phyloP scores from a whole-genome alignment of 805 yeast genomes.

The Alloascoidea hylecoeti region DNA sequence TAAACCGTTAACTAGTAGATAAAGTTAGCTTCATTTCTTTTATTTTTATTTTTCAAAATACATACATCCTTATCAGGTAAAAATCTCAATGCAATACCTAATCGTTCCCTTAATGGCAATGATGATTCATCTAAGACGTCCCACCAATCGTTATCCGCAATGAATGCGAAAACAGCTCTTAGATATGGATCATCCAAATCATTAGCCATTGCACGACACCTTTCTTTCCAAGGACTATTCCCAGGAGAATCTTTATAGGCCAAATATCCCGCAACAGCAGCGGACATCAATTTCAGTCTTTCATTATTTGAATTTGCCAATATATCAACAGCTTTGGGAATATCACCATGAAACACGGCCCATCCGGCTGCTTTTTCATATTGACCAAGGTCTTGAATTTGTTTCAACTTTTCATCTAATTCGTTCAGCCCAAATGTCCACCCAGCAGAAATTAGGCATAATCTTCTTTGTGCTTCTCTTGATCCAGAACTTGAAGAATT shows the following conservation, averaged over 20 bases:
- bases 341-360: slow-evolving; percentile 92
- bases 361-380: slow-evolving; percentile 92
- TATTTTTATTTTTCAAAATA: no score
- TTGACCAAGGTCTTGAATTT: slow-evolving; percentile 41
- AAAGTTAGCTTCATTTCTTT: no score
- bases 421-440: slow-evolving; percentile 76
- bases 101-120: slow-evolving; percentile 72
- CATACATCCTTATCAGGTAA: slow-evolving; percentile 56
- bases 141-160: slow-evolving; percentile 94
- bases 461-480: slow-evolving; percentile 56
- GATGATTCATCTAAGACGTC: slow-evolving; percentile 86
- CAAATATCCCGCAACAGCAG: slow-evolving; percentile 86
- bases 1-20: slow-evolving; percentile 37
- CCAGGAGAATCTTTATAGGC: slow-evolving; percentile 40
- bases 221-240: slow-evolving; percentile 84
- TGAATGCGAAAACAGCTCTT: slow-evolving; percentile 83
- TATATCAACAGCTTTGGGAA: slow-evolving; percentile 67
- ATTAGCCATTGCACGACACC: slow-evolving; percentile 77
- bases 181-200: slow-evolving; percentile 83
- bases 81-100: slow-evolving; percentile 84
- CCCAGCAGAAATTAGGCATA: slow-evolving; percentile 77
- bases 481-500: slow-evolving; percentile 29
- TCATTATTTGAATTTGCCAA: slow-evolving; percentile 62
- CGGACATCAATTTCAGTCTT: slow-evolving; percentile 63
- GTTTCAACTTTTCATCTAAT: slow-evolving; percentile 51